Base-by-base conservation (phyloP, 2,329 filamentous ascomycete genomes). In the Calonectria fujianensis region DNA sequence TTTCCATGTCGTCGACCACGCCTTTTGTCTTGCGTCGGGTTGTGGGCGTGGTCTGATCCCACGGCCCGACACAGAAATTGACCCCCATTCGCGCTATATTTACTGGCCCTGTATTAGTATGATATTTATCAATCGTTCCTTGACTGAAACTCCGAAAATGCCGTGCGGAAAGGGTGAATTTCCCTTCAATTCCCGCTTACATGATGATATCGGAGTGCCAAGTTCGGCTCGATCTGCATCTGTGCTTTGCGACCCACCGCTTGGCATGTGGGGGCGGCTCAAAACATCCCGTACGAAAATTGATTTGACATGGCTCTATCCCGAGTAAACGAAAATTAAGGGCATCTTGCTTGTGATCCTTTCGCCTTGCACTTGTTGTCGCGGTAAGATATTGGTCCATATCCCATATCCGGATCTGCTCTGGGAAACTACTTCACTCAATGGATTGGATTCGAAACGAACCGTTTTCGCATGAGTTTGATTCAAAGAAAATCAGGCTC, bases 221-320 rank as follows among this genome's bases (percentile, higher is more conserved):
- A 41, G 11, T 39, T 41, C 9, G 35, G n/a, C 4, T 20, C 14
- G 54, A 59, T 59, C 54, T 27, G 27, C n/a, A 39, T 29, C 57
- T 41, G 35, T 61, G 57, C 57, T 61, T 18, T 10, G 6, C 10
- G 57, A 39, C 57, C 57, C 57, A 61, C 57, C 35, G 11, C 35
- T 20, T 35, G 16, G 13, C 35, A 20, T 29, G 51, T 54, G 51
- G 51, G 51, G 51, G 31, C 16, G 31, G 57, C 57, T n/a, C 24
- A 61, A 57, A 61, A 29, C 39, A n/a, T 9, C 35, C 20, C 14
- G 57, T 41, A 61, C 57, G 57, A 61, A 61, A 61, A 61, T 41
- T 61, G 7, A 48, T 37, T 35, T 29, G 14, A 24, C n/a, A 41
- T 16, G 35, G 35, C 27, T 16, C 20, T 4, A 11, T 18, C 20